Evolutionary conservation across 805 yeast species (phyloP), one percentile per base, ranked within the genome.

Genomic region (Maudiozyma barnettii): DNA sequence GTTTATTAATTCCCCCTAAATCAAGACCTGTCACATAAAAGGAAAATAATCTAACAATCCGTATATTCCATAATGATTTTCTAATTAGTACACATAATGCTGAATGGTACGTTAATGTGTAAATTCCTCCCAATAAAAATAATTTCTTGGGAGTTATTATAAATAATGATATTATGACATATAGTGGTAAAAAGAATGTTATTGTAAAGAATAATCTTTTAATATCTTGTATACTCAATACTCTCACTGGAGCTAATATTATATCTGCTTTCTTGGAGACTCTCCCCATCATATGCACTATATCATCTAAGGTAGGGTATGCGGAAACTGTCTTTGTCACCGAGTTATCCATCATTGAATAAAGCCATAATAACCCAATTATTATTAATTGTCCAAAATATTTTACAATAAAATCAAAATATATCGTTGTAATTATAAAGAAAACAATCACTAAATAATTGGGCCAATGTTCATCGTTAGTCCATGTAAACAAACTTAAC

Each of bases 21-120:
- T 88, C 95, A 43, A 91, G 72, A 2, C 97, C 97, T 0, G 97
- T 89, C 43, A 86, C 65, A 61, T 86, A 86, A 63, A 88, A 91
- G 43, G 83, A 79, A 6, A 84, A 57, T 41, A 83, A 63, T 53
- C 96, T 75, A 7, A 84, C 76, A 3, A 79, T 57, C 56, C 81
- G 60, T 48, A 90, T 79, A 53, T 83, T 79, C 97, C 97, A 91
- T 35, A 89, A 68, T 50, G 89, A 70, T 43, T 78, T 78, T 57
- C 99, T 76, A 0, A 91, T 78, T 12, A 88, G 85, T 48, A 85
- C 72, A 26, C 86, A 79, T 74, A 86, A 84, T 22, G 83, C 68
- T 31, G 96, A 87, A 65, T 91, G 95, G 63, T 87, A 91, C 1
- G 93, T 79, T 48, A 91, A 71, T 5, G 82, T 64, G 49, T 78